Percentiles rank a stretch among this genome's conserved stretches.
These are phyloP conservation scores for Sextonia rubra DNA, from an alignment of 164 flowering plant genomes.

Conservation along the genomic window DNA sequence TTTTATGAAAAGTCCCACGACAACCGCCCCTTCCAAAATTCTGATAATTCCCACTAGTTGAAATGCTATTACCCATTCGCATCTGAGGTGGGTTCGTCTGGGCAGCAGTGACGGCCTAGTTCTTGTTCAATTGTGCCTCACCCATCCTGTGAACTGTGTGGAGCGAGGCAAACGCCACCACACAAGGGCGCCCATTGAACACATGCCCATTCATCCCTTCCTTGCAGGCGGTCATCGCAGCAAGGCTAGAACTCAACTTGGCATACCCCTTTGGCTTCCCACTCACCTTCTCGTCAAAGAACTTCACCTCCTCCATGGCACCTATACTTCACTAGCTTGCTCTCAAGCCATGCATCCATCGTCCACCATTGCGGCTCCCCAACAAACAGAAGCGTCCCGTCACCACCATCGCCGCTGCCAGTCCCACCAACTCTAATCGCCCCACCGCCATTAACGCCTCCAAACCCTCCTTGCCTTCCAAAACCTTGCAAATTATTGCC, in stretches of 20 bases:
- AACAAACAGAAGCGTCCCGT: slow-evolving; percentile 64
- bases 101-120: slow-evolving; percentile 36
- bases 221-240: slow-evolving; percentile 67
- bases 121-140: slow-evolving; percentile 70
- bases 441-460: slow-evolving; percentile 3
- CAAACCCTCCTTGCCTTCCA: slow-evolving; percentile 9
- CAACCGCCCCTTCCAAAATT: slow-evolving; percentile 70
- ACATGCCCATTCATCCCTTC: slow-evolving; percentile 87
- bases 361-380: slow-evolving; percentile 98
- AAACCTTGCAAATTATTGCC: slow-evolving; percentile 15
- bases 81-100: slow-evolving; percentile 33
- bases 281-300: slow-evolving; percentile 82
- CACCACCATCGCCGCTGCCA: slow-evolving; percentile 27
- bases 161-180: slow-evolving; percentile 79
- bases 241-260: slow-evolving; percentile 83
- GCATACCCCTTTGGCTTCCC: slow-evolving; percentile 91
- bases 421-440: slow-evolving; percentile 18
- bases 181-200: slow-evolving; percentile 84
- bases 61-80: slow-evolving; percentile 42
- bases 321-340: slow-evolving; percentile 73
- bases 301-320: slow-evolving; percentile 70
- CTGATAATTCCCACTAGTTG: slow-evolving; percentile 60
- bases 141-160: slow-evolving; percentile 73
- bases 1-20: too few relatives aligned
- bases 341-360: slow-evolving; percentile 77